Evolutionary conservation across 305 asterid genomes (phyloP).

Genomic region (Solanum hybrid): DNA sequence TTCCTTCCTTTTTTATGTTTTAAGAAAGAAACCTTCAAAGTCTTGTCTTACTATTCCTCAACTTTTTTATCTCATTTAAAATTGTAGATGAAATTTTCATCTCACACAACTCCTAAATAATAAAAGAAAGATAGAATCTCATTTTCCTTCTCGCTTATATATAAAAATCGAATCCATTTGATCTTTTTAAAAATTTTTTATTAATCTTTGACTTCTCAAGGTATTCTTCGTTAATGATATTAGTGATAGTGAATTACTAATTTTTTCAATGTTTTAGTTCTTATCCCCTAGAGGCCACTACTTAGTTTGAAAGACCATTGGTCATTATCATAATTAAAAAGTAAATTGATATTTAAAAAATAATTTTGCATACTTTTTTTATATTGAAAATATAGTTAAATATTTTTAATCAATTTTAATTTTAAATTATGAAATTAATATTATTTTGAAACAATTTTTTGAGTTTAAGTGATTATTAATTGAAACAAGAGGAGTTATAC

Average conservation of each 20-base stretch:
- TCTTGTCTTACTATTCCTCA: not conserved
- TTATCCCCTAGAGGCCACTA: not conserved
- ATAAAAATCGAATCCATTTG: not conserved
- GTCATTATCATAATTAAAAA: too few species aligned
- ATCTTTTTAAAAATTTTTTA: not conserved
- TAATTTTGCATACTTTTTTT: not conserved
- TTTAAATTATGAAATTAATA: not conserved
- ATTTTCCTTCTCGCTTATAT: not conserved
- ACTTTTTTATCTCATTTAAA: not conserved
- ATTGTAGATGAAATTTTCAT: not conserved
- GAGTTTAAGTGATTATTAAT: not conserved
- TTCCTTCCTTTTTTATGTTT: not conserved
- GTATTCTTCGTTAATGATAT: not conserved
- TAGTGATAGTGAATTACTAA: not conserved
- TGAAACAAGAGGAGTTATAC: not conserved
- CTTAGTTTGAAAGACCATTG: not conserved
- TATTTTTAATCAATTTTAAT: not conserved
- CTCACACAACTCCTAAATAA: not conserved
- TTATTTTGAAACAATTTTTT: not conserved
- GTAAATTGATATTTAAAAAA: not conserved
- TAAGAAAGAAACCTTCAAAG: not conserved
- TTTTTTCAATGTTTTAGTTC: not conserved
- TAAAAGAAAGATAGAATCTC: not conserved
- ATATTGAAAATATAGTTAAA: not conserved
- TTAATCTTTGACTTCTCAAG: not conserved